Conservation (phyloP, 441 rosid genomes). For the Hura crepitans region DNA sequence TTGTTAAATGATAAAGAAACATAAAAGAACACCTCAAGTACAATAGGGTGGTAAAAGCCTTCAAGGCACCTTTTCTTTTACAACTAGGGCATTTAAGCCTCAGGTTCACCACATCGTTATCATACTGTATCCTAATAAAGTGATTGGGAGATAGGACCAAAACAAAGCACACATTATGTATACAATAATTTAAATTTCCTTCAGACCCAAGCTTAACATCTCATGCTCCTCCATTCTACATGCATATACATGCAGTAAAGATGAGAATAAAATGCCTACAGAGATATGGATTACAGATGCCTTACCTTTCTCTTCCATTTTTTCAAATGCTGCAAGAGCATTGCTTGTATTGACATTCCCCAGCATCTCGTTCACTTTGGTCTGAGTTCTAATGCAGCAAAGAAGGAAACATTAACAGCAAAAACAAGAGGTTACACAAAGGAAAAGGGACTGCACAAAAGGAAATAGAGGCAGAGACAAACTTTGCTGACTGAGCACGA, state of each 20-base stretch:
- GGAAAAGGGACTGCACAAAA: slow-evolving; percentile 13
- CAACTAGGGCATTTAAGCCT: background rate
- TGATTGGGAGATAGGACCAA: background rate
- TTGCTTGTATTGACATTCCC: slow-evolving; percentile 72
- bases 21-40: background rate
- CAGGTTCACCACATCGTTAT: background rate
- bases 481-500: slow-evolving; percentile 95
- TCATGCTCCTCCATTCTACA: background rate
- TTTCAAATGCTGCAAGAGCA: slow-evolving; percentile 72
- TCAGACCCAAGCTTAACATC: background rate
- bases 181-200: background rate
- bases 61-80: too few species aligned
- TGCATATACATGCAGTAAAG: background rate
- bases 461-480: slow-evolving; percentile 30
- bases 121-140: background rate
- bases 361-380: slow-evolving; percentile 74
- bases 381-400: slow-evolving; percentile 52
- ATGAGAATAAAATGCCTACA: background rate
- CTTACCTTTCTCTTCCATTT: slow-evolving; percentile 88
- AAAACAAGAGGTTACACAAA: background rate
- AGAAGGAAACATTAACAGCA: slow-evolving; percentile 14
- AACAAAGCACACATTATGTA: background rate
- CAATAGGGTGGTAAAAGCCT: background rate
- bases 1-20: background rate
- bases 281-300: slow-evolving; percentile 10